phyloP scores from a whole-genome alignment of 257 asterid genomes.

The Nicotiana noctiflora region DNA sequence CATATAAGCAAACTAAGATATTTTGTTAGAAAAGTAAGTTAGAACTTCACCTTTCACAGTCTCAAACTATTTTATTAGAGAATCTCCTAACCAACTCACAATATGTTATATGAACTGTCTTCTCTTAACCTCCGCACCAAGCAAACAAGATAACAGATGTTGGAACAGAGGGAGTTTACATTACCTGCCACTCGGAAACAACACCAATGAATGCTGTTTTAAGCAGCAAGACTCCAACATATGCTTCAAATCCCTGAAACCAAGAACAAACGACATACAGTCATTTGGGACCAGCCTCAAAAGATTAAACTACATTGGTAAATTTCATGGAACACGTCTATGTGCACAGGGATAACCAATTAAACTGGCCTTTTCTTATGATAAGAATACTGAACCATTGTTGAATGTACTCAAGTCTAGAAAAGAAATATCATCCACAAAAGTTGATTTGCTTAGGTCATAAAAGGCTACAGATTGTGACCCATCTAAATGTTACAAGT shows the following conservation, averaged over 20 bases:
- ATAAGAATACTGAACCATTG: not conserved
- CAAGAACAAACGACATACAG: constrained; percentile 3
- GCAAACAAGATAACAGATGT: not conserved
- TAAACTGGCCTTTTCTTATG: not conserved
- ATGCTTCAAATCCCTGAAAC: constrained; percentile 82
- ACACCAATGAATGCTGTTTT: constrained; percentile 66
- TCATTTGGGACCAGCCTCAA: constrained; percentile 1
- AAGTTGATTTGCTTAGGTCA: not conserved
- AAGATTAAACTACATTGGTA: not conserved
- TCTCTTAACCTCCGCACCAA: not conserved
- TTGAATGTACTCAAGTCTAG: not conserved
- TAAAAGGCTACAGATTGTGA: not conserved
- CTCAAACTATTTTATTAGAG: not conserved
- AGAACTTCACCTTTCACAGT: not conserved
- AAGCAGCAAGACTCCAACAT: constrained; percentile 79
- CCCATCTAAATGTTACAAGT: not conserved
- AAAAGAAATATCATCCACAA: not conserved
- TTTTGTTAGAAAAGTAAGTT: not conserved
- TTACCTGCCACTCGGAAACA: constrained; percentile 91
- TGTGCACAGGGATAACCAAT: not conserved
- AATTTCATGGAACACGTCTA: not conserved
- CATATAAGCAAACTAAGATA: not conserved
- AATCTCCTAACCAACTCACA: not conserved
- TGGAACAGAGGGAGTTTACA: not conserved
- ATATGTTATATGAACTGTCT: not conserved